Evolutionary conservation across 2,329 filamentous ascomycete species (phyloP).

Genomic region (Aspergillus costaricaensis): DNA sequence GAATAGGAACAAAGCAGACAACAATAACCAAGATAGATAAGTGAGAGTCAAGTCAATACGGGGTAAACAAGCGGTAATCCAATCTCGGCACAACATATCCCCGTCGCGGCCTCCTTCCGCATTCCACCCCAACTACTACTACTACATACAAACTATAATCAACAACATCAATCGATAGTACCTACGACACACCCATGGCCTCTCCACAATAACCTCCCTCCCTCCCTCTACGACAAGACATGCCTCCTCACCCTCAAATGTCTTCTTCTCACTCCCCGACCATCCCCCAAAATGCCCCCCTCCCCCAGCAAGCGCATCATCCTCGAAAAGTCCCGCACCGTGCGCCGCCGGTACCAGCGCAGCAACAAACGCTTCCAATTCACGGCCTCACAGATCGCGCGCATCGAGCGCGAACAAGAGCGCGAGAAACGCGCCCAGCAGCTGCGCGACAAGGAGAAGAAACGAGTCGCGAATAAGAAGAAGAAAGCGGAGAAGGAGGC

Average conservation of each 20-base stretch:
- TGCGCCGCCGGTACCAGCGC: constrained; percentile 42
- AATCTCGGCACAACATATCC: constrained; percentile 34
- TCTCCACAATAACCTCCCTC: neutral
- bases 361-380: constrained; percentile 41
- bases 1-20: too few relatives aligned
- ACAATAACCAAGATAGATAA: neutral
- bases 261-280: neutral
- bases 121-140: neutral
- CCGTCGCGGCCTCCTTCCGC: constrained; percentile 23
- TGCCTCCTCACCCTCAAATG: constrained; percentile 3
- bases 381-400: constrained; percentile 37
- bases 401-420: constrained; percentile 46
- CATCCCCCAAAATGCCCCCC: constrained; percentile 30
- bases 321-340: constrained; percentile 42
- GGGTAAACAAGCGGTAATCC: neutral
- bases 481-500: constrained; percentile 39
- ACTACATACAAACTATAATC: neutral
- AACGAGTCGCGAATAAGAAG: constrained; percentile 37
- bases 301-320: constrained; percentile 33
- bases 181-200: neutral
- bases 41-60: neutral
- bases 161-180: neutral
- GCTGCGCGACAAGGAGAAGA: constrained; percentile 38
- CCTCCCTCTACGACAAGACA: too few relatives aligned
- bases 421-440: constrained; percentile 43